Percentiles rank a stretch among this genome's conserved stretches.
Conservation (phyloP, 2,329 filamentous ascomycete species). For the Paecilomyces formosus region DNA sequence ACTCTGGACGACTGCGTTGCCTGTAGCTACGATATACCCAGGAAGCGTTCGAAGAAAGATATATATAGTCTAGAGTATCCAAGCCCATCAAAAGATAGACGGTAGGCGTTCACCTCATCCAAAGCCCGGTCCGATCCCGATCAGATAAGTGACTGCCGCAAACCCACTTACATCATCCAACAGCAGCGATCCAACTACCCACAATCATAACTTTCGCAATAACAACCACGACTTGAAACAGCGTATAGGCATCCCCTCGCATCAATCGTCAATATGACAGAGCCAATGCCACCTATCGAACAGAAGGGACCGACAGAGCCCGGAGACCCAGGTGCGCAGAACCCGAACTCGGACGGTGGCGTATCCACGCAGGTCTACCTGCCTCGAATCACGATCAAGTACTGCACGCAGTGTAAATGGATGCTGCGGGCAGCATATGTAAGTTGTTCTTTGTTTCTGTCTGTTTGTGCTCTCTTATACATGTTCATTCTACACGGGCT, state of each 20-base stretch:
- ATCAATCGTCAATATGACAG: constrained; percentile 4
- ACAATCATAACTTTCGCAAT: background rate
- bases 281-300: constrained; percentile 7
- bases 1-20: background rate
- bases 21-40: background rate
- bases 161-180: background rate
- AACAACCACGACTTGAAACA: background rate
- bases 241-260: background rate
- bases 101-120: background rate
- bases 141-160: background rate
- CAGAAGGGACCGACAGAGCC: background rate
- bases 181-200: background rate
- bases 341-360: background rate
- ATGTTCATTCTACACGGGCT: background rate
- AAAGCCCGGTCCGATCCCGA: background rate
- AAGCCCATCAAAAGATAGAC: no score
- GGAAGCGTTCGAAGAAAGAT: background rate
- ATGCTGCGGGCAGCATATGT: constrained; percentile 82
- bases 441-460: constrained; percentile 26
- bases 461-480: constrained; percentile 2
- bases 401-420: constrained; percentile 93
- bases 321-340: background rate
- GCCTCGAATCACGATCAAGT: constrained; percentile 78
- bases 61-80: no score
- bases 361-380: constrained; percentile 31